Evolutionary conservation across 345 rosid genomes (phyloP).

Genomic region (Arabidopsis suecica): DNA sequence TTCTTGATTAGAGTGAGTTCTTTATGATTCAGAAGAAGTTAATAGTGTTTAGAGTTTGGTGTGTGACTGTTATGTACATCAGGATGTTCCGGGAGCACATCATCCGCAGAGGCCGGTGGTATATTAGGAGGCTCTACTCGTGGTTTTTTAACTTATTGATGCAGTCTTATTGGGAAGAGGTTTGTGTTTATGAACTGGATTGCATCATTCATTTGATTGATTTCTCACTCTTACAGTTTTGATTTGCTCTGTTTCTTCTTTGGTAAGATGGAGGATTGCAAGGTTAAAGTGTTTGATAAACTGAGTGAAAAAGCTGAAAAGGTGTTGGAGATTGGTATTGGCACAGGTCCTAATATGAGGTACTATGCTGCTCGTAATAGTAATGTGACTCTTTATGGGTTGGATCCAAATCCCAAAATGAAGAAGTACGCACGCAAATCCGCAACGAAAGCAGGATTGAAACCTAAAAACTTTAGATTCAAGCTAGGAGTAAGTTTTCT

Average conservation of each 20-base stretch:
- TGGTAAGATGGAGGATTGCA: slow-evolving; percentile 63
- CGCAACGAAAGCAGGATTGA: slow-evolving; percentile 69
- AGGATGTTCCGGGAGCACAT: slow-evolving; percentile 41
- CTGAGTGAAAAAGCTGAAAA: slow-evolving; percentile 59
- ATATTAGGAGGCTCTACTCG: slow-evolving; percentile 54
- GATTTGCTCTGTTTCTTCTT: slow-evolving; percentile 8
- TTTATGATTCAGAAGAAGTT: background rate
- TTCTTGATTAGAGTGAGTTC: slow-evolving; percentile 21
- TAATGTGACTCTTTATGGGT: slow-evolving; percentile 58
- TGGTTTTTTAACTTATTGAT: slow-evolving; percentile 48
- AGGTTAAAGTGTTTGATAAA: slow-evolving; percentile 56
- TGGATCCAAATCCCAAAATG: slow-evolving; percentile 79
- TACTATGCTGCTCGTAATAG: slow-evolving; percentile 56
- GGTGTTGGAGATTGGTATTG: slow-evolving; percentile 81
- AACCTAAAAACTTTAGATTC: slow-evolving; percentile 57
- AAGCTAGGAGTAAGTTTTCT: slow-evolving; percentile 61
- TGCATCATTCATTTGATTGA: background rate
- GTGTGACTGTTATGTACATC: slow-evolving; percentile 14
- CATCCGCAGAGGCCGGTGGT: slow-evolving; percentile 30
- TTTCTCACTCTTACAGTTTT: background rate
- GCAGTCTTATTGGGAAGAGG: slow-evolving; percentile 75
- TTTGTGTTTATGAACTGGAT: slow-evolving; percentile 36
- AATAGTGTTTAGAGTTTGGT: slow-evolving; percentile 8
- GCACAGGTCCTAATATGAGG: slow-evolving; percentile 76
- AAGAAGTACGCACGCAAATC: slow-evolving; percentile 65